Evolutionary conservation across 805 yeast genomes (phyloP).

Genomic region (Nakazawaea ernobii): DNA sequence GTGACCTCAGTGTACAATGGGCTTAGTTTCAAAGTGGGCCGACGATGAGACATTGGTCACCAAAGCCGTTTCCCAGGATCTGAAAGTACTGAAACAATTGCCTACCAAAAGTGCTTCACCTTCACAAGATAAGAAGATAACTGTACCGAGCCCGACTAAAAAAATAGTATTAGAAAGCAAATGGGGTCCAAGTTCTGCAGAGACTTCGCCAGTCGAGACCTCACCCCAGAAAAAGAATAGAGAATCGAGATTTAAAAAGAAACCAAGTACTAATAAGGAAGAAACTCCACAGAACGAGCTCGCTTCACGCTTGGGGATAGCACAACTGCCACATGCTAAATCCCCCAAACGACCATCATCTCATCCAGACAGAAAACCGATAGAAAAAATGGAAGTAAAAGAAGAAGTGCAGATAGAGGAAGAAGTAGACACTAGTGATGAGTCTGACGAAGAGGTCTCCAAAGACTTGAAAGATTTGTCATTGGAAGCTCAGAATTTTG

Average conservation of each 20-base stretch:
- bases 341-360: too few species aligned
- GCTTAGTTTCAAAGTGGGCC: conserved; percentile 28
- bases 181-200: neutral
- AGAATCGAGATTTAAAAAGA: neutral
- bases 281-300: neutral
- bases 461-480: conserved; percentile 4
- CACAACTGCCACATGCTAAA: neutral
- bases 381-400: neutral
- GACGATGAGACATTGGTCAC: conserved; percentile 20
- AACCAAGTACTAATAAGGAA: too few species aligned
- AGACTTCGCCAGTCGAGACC: neutral
- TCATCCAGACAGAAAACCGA: neutral
- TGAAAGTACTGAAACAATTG: neutral
- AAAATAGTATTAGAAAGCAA: neutral
- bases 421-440: conserved; percentile 1
- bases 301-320: neutral
- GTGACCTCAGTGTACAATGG: conserved; percentile 3
- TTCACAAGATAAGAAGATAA: neutral
- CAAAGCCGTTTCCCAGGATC: conserved; percentile 19
- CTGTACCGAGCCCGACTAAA: neutral
- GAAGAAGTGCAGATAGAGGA: conserved; percentile 1
- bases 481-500: conserved; percentile 7
- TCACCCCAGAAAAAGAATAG: neutral
- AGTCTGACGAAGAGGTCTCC: neutral
- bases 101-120: neutral